phyloP scores from a whole-genome alignment of 768 basidiomycete genomes.

The Lentinula sp. region DNA sequence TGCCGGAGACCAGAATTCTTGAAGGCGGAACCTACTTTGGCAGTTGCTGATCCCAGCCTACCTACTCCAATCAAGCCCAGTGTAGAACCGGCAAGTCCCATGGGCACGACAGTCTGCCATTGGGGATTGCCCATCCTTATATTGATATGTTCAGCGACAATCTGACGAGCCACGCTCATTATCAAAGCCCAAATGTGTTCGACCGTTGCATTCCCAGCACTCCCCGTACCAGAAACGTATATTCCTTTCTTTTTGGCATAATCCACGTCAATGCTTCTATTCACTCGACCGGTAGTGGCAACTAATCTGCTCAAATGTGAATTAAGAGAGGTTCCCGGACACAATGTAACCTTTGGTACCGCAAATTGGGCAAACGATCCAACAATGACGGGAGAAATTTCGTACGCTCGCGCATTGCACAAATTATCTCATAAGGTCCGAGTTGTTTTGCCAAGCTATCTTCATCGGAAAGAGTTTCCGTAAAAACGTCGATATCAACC shows the following conservation, averaged over 20 bases:
- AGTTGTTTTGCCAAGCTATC: slow-evolving; percentile 43
- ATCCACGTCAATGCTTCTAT: slow-evolving; percentile 42
- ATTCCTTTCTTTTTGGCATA: slow-evolving; percentile 44
- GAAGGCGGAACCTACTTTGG: slow-evolving; percentile 26
- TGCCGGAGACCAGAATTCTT: background rate
- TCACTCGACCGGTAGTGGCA: slow-evolving; percentile 48
- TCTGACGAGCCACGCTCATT: slow-evolving; percentile 43
- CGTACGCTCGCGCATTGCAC: slow-evolving; percentile 65
- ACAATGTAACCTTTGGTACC: slow-evolving; percentile 18
- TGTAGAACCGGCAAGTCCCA: slow-evolving; percentile 47
- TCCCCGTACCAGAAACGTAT: slow-evolving; percentile 43
- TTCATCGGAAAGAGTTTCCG: slow-evolving; percentile 47
- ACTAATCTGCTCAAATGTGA: slow-evolving; percentile 31
- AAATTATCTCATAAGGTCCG: slow-evolving; percentile 47
- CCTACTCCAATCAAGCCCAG: slow-evolving; percentile 62
- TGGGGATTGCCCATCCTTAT: slow-evolving; percentile 36
- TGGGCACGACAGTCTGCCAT: slow-evolving; percentile 51
- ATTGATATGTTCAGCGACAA: slow-evolving; percentile 43
- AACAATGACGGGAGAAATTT: slow-evolving; percentile 45
- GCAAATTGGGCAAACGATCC: slow-evolving; percentile 51
- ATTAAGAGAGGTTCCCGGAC: background rate
- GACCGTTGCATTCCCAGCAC: slow-evolving; percentile 41
- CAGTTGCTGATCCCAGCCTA: slow-evolving; percentile 46
- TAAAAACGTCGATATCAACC: slow-evolving; percentile 38
- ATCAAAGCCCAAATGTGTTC: slow-evolving; percentile 63